Conservation (phyloP, 140 eudicot species). For the Bidens hawaiensis region DNA sequence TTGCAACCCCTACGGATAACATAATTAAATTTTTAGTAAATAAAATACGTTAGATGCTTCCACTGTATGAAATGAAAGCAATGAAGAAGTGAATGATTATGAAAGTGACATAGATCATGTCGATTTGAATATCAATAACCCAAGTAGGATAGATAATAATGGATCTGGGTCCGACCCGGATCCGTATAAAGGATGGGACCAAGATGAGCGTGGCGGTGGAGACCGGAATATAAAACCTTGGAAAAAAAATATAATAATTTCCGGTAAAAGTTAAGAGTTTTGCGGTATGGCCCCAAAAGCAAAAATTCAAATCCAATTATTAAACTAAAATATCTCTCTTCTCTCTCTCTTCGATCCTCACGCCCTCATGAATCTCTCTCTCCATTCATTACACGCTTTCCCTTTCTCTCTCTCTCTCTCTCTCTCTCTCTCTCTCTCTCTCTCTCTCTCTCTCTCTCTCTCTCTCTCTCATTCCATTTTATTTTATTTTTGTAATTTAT, state of each 20-base stretch:
- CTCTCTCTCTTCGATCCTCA: slow-evolving; percentile 28
- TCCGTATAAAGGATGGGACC: no score
- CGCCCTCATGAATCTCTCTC: slow-evolving; percentile 29
- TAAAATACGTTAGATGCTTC: neutral
- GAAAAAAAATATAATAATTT: slow-evolving; percentile 21
- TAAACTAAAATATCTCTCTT: slow-evolving; percentile 30
- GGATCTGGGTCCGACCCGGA: neutral
- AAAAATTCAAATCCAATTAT: slow-evolving; percentile 31
- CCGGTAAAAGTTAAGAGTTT: slow-evolving; percentile 25
- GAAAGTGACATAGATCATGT: neutral
- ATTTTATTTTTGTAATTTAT: no score
- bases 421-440: no score
- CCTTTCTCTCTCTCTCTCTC: slow-evolving; percentile 8
- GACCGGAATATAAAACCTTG: neutral
- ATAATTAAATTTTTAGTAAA: no score
- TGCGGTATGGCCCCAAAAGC: slow-evolving; percentile 29
- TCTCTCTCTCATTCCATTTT: no score
- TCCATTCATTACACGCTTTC: slow-evolving; percentile 44
- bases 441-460: no score
- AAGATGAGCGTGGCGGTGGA: slow-evolving; percentile 6
- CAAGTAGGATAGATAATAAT: neutral
- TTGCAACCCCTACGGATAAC: no score
- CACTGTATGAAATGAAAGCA: neutral
- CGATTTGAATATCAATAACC: neutral
- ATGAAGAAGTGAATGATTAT: neutral